Evolutionary conservation across 2,329 filamentous ascomycete species (phyloP), one percentile per base, ranked within the genome.

Genomic region (Lecanosticta acicola): DNA sequence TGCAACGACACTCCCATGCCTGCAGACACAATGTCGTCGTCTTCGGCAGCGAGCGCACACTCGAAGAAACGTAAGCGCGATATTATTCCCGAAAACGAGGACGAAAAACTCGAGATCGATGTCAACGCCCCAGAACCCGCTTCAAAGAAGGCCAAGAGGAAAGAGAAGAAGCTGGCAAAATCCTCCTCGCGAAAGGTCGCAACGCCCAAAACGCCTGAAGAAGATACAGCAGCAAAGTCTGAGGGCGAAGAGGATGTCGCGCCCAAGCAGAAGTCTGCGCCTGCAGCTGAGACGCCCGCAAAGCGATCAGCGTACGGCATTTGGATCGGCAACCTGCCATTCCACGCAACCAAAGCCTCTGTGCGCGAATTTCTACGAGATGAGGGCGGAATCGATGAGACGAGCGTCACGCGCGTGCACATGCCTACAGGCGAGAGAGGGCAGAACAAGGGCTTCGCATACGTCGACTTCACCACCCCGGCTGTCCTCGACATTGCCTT

Each of bases 251-350:
- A 41, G 17, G 29, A 20, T 4, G n/a, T n/a, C n/a, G n/a, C n/a
- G n/a, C n/a, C 11, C 24, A 29, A 29, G 7, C 5, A 5, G 24
- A 41, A 41, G 39, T 10, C 39, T 2, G 16, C 8, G 39, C 26
- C 26, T 4, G 16, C 26, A 4, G 26, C 45, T 3, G 35, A 46
- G 14, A 33, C 4, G 24, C 38, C 52, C 21, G 38, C 52, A 44
- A 70, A 74, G 57, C 83, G 87, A 49, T 93, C 88, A 8, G 81
- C 86, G 14, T 82, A 88, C 67, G 87, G 89, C 51, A 80, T 98
- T 55, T 98, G 93, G 93, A 87, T 98, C 58, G 93, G 94, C 59
- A 98, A 98, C 68, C 71, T 98, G 52, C 80, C 85, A n/a, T 98
- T 91, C 74, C 80, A 79, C 38, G 74, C 84, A 33, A 93, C 85